phyloP scores from a whole-genome alignment of 139 green algal species.

The Picochlorum costavermella region DNA sequence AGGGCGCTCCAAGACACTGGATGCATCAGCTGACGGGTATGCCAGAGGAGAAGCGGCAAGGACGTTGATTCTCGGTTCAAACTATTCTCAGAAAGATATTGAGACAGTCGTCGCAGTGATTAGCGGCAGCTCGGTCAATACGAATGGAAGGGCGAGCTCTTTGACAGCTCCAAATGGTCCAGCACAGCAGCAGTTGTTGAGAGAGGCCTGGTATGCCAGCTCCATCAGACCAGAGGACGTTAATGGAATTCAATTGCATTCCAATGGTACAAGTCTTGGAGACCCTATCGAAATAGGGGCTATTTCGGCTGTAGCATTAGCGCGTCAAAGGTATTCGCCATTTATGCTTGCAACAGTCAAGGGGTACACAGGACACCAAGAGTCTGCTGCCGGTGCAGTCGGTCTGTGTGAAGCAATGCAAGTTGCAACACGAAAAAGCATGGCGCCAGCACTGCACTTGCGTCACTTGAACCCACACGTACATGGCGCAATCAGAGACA shows the following conservation, averaged over 20 bases:
- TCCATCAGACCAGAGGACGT: conserved; percentile 17
- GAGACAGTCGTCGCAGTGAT: conserved; percentile 31
- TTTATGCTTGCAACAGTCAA: conserved; percentile 37
- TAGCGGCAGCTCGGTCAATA: conserved; percentile 68
- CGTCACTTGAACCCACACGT: conserved; percentile 57
- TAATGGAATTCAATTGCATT: conserved; percentile 51
- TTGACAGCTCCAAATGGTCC: conserved; percentile 84
- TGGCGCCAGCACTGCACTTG: conserved; percentile 44
- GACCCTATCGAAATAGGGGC: conserved; percentile 67
- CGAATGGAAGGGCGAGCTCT: conserved; percentile 75
- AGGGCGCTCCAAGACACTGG: conserved; percentile 79
- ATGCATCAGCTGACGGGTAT: conserved; percentile 74
- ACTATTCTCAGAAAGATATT: background rate
- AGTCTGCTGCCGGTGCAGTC: conserved; percentile 62
- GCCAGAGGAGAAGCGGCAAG: conserved; percentile 59
- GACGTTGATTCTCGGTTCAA: conserved; percentile 4
- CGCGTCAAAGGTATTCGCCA: conserved; percentile 19
- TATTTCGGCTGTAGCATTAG: conserved; percentile 38
- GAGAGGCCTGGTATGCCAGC: conserved; percentile 9
- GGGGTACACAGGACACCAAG: conserved; percentile 69
- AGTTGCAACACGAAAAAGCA: conserved; percentile 7
- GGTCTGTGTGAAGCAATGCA: conserved; percentile 38
- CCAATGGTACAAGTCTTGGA: conserved; percentile 67
- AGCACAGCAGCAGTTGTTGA: conserved; percentile 47
- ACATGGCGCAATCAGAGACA: conserved; percentile 16